Conservation (phyloP, 73 alveolate genomes). For the Paramecium primaurelia region DNA sequence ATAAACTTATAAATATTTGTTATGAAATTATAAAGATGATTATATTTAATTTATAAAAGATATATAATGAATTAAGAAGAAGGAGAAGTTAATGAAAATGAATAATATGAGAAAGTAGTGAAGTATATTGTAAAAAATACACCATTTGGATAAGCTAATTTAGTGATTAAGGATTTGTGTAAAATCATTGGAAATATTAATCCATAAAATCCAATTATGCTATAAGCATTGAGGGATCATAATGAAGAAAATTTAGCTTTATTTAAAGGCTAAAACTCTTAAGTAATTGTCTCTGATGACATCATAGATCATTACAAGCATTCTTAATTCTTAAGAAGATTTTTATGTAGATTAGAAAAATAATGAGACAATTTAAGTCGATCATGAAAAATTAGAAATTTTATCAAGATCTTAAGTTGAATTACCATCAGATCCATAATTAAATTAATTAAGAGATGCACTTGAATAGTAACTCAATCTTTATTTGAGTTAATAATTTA, state of each 20-base stretch:
- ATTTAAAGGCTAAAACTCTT: background rate
- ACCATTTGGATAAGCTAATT: constrained; percentile 46
- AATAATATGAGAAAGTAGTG: background rate
- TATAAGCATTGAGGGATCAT: constrained; percentile 22
- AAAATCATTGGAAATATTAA: background rate
- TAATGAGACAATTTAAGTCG: background rate
- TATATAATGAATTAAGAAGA: background rate
- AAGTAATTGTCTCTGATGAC: background rate
- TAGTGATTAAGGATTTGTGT: constrained; percentile 45
- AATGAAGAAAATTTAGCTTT: constrained; percentile 42
- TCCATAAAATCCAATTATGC: background rate
- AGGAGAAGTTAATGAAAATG: background rate
- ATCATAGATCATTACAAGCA: background rate
- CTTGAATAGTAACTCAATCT: background rate
- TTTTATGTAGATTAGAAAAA: constrained; percentile 46
- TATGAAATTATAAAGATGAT: background rate
- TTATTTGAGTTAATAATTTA: background rate
- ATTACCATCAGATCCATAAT: background rate
- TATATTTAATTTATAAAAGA: background rate
- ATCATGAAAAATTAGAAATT: constrained; percentile 23
- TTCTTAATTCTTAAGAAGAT: background rate
- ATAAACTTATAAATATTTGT: background rate
- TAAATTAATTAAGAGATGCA: constrained; percentile 7
- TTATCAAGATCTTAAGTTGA: background rate
- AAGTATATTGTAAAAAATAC: background rate